Conservation (phyloP, 2,329 filamentous ascomycete species). For the Magnaporthales sp. region DNA sequence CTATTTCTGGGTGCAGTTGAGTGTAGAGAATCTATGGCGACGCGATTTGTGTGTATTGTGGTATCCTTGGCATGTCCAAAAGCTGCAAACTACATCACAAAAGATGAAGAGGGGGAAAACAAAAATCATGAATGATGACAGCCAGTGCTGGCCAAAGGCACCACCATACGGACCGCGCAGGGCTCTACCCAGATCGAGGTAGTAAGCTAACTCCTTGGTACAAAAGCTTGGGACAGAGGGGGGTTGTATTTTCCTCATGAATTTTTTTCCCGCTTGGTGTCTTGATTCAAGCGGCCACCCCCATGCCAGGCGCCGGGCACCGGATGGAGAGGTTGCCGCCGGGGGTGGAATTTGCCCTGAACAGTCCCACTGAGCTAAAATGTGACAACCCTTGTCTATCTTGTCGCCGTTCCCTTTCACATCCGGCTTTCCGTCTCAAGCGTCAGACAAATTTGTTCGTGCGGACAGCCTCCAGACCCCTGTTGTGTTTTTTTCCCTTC, state of each 20-base stretch:
- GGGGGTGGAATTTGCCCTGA: conserved; percentile 2
- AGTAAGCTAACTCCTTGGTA: background rate
- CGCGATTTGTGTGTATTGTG: no score
- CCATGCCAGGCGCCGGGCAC: background rate
- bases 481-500: conserved; percentile 3
- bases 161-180: background rate
- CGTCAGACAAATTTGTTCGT: background rate
- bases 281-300: conserved; percentile 1
- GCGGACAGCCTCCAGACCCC: background rate
- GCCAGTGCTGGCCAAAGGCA: background rate
- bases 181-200: background rate
- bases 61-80: no score
- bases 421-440: conserved; percentile 6
- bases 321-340: conserved; percentile 4
- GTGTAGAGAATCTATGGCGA: no score
- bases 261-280: background rate
- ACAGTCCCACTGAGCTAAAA: conserved; percentile 2
- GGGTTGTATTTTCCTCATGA: background rate
- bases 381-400: background rate
- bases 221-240: background rate
- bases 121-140: no score
- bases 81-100: no score
- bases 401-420: background rate
- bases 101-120: no score
- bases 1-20: no score